Base-by-base conservation (phyloP, 2,329 filamentous ascomycete genomes). In the Talaromyces rugulosus region DNA sequence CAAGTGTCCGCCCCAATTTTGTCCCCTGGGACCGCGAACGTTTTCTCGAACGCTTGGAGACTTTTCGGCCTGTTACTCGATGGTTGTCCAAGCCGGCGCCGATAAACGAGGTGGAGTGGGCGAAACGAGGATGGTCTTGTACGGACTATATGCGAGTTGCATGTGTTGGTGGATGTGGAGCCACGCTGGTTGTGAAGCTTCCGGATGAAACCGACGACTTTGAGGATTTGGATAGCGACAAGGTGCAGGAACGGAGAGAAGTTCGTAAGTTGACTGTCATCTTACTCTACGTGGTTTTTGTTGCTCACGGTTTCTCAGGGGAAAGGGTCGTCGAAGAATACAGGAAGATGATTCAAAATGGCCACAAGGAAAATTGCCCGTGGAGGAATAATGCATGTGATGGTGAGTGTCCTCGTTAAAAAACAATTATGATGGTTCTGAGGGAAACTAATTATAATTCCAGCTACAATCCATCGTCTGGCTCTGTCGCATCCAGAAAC, bases 81-180 rank as follows among this genome's bases (percentile, higher is more conserved):
- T 99, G 94, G 94, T 89, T 90, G n/a, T 90, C 91, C 0, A 98
- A 98, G 74, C 93, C 95, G 0, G 86, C 93, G 58, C 83, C 82
- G 36, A 88, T 98, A 68, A 92, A 87, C 71, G 95, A 98, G 77
- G 87, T 97, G 7, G 89, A 92, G 74, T 99, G 95, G 95, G 93
- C 93, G 0, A 96, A 94, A 80, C 82, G 90, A 62, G 94, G 94
- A 0, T 99, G 95, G 94, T 83, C 89, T 4, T 97, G 94, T 70
- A 87, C 89, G 53, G 89, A 89, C 68, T 87, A 87, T 66, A 92
- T 96, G 75, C 90, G 90, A 4, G 91, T 98, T 16, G 86, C 87
- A 18, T 99, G 95, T 73, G 82, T 81, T 50, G 88, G 89, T 47
- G 86, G 93, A 2, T 99, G 95, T 71, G 89, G 89, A 71, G 89